Percentiles rank a stretch among this genome's conserved stretches.
These are phyloP conservation scores for Zygosaccharomyces gambellarensis DNA, from an alignment of 805 yeast species.

Conservation along the genomic window DNA sequence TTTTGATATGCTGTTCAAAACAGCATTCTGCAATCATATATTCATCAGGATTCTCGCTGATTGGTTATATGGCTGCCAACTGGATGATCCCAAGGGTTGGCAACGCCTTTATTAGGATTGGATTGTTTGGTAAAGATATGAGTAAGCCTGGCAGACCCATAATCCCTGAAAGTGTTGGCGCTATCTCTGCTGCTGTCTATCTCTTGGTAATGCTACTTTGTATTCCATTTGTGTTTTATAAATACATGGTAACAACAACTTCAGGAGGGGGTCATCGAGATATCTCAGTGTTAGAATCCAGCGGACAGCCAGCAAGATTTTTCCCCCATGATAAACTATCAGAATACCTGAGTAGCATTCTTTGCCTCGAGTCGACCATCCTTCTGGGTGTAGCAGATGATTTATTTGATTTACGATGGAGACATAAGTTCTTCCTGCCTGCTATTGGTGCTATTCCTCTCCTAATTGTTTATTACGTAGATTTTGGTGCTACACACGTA, in stretches of 20 bases:
- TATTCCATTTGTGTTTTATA: slow-evolving; percentile 83
- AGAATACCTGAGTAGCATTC: slow-evolving; percentile 77
- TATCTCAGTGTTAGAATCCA: slow-evolving; percentile 15
- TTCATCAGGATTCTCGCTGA: slow-evolving; percentile 58
- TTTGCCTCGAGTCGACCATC: slow-evolving; percentile 79
- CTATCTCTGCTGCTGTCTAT: slow-evolving; percentile 76
- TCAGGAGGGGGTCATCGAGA: slow-evolving; percentile 55
- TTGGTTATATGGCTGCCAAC: slow-evolving; percentile 60
- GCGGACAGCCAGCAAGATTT: slow-evolving; percentile 16
- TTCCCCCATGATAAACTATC: slow-evolving; percentile 83
- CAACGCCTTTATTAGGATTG: slow-evolving; percentile 63
- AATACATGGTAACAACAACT: slow-evolving; percentile 56
- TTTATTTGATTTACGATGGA: slow-evolving; percentile 92
- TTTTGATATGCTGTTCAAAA: slow-evolving; percentile 19
- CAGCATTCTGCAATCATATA: slow-evolving; percentile 35
- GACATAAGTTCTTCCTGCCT: slow-evolving; percentile 94
- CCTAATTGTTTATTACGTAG: slow-evolving; percentile 85
- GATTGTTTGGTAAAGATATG: slow-evolving; percentile 80
- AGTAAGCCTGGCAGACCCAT: slow-evolving; percentile 70
- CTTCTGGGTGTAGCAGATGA: slow-evolving; percentile 90
- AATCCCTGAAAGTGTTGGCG: slow-evolving; percentile 91
- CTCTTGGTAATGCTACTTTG: slow-evolving; percentile 74
- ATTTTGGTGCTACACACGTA: slow-evolving; percentile 86
- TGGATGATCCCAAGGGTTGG: slow-evolving; percentile 66
- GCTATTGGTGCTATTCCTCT: slow-evolving; percentile 92